A percentile compares a stretch with the other conserved stretches of the same genome.
Conservation (phyloP, 129 eudicot species). For the Deinandra increscens region DNA sequence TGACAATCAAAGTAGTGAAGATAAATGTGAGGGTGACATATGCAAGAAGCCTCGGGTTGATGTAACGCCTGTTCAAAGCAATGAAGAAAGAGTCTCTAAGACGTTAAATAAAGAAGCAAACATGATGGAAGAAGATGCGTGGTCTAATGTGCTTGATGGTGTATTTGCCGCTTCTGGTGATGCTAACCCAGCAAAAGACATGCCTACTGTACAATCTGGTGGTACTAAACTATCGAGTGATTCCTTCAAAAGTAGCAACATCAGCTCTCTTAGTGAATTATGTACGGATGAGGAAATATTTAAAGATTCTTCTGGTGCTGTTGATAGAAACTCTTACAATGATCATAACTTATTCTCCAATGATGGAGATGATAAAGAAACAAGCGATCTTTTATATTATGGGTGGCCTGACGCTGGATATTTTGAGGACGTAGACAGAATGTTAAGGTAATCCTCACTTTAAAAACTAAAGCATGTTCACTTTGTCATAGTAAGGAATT, state of each 20-base stretch:
- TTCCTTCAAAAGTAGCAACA: conserved; percentile 34
- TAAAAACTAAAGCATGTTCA: conserved; percentile 11
- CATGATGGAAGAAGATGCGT: conserved; percentile 50
- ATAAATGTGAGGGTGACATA: conserved; percentile 35
- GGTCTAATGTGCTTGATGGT: conserved; percentile 40
- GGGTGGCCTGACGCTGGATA: conserved; percentile 79
- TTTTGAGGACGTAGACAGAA: conserved; percentile 90
- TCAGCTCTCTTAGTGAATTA: conserved; percentile 33
- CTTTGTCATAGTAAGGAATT: not conserved
- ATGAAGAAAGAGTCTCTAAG: conserved; percentile 25
- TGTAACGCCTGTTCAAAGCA: conserved; percentile 36
- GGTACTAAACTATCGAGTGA: conserved; percentile 28
- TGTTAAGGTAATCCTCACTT: conserved; percentile 62
- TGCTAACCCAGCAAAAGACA: conserved; percentile 38
- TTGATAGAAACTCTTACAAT: conserved; percentile 42
- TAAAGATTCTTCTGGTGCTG: conserved; percentile 39
- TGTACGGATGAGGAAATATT: conserved; percentile 46
- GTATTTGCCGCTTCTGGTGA: conserved; percentile 43
- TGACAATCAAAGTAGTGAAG: conserved; percentile 32
- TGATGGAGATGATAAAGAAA: conserved; percentile 46
- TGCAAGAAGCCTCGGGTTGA: conserved; percentile 59
- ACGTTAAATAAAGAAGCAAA: conserved; percentile 36
- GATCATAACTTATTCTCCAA: conserved; percentile 49
- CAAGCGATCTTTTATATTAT: conserved; percentile 55
- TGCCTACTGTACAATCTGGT: conserved; percentile 39